Conservation (phyloP, 805 yeast genomes). For the Vanderwaltozyma yarrowii region DNA sequence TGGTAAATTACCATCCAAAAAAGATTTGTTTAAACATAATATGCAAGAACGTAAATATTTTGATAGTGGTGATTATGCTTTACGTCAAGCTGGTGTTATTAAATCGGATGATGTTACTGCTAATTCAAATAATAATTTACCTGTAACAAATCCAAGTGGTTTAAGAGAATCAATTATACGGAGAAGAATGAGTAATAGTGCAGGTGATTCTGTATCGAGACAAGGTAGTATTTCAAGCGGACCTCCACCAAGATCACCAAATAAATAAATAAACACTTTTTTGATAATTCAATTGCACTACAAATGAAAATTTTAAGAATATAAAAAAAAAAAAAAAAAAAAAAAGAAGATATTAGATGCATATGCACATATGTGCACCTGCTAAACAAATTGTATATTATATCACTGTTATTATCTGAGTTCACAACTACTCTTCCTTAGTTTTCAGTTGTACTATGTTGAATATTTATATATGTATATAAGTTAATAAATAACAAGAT, state of each 20-base stretch:
- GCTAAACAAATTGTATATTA: no score
- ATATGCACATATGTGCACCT: no score
- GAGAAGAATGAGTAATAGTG: conserved; percentile 28
- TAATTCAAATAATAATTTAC: conserved; percentile 23
- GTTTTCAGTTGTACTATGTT: no score
- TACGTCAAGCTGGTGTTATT: conserved; percentile 55
- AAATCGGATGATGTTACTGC: conserved; percentile 19
- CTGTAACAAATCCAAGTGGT: conserved; percentile 30
- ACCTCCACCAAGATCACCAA: conserved; percentile 29
- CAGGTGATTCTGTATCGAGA: conserved; percentile 23
- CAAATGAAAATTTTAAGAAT: no score
- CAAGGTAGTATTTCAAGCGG: conserved; percentile 30
- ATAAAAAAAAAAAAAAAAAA: no score
- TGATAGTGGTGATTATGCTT: conserved; percentile 90
- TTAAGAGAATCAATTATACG: conserved; percentile 27
- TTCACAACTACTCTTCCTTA: no score
- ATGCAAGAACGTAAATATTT: conserved; percentile 83
- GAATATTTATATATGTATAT: no score
- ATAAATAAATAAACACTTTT: conserved; percentile 13
- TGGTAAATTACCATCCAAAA: conserved; percentile 76
- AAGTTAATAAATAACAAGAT: no score
- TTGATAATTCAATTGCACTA: no score
- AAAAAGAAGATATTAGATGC: no score
- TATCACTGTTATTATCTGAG: no score
- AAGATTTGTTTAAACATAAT: conserved; percentile 64